Evolutionary conservation across 345 rosid species (phyloP).

Genomic region (Citrus trifoliata): DNA sequence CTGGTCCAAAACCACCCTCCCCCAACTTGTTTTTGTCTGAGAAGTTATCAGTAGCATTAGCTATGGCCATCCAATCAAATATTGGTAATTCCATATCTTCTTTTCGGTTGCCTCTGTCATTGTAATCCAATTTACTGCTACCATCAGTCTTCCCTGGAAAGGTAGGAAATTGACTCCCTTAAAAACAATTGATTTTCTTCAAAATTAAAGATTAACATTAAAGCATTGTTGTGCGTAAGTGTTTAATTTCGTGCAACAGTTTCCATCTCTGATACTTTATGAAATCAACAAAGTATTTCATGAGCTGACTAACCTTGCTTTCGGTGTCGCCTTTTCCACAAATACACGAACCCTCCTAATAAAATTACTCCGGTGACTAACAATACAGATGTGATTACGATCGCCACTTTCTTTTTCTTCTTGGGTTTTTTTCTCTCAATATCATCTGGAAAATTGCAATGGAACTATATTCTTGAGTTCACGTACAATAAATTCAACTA

Average conservation of each 20-base stretch:
- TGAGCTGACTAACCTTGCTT: neutral
- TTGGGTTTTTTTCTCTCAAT: neutral
- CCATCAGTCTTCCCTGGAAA: no score
- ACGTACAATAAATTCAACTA: no score
- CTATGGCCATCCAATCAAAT: constrained; percentile 26
- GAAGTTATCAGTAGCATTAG: constrained; percentile 30
- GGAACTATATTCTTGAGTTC: no score
- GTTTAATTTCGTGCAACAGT: no score
- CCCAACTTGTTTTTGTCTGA: constrained; percentile 35
- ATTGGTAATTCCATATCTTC: constrained; percentile 36
- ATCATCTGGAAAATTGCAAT: neutral
- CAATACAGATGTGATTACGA: neutral
- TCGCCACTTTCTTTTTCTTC: neutral
- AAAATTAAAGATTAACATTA: neutral
- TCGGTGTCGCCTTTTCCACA: neutral
- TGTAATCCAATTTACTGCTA: no score
- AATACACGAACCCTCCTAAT: neutral
- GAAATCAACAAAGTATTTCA: no score
- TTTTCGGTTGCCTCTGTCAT: neutral
- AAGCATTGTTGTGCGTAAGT: no score
- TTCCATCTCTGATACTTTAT: no score
- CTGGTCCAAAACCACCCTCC: constrained; percentile 44
- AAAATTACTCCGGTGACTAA: neutral
- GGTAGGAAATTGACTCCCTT: neutral
- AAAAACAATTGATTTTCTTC: neutral